Evolutionary conservation across 2,329 filamentous ascomycete genomes (phyloP).

Genomic region (Fusarium cicatricum): DNA sequence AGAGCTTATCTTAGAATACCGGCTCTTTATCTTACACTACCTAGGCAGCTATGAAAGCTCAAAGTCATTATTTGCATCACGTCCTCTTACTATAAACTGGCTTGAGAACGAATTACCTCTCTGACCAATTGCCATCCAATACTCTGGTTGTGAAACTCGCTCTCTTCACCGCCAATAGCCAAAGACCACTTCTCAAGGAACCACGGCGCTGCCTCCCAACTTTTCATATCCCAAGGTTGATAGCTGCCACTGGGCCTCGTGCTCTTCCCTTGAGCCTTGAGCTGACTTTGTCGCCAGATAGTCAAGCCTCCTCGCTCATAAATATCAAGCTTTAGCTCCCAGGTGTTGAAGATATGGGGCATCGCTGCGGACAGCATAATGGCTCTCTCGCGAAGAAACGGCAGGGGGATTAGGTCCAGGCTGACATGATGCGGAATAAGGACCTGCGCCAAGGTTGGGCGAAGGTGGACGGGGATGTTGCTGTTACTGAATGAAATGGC

Average conservation of each 20-base stretch:
- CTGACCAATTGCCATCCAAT: conserved; percentile 32
- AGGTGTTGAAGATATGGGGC: conserved; percentile 30
- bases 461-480: conserved; percentile 30
- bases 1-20: no score
- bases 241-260: background rate
- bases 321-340: conserved; percentile 42
- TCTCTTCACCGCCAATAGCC: conserved; percentile 29
- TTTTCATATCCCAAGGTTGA: conserved; percentile 41
- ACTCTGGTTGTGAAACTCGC: conserved; percentile 33
- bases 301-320: conserved; percentile 32
- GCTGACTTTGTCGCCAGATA: conserved; percentile 20
- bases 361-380: conserved; percentile 38
- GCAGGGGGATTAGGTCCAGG: conserved; percentile 40
- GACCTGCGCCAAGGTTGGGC: conserved; percentile 39
- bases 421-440: conserved; percentile 40
- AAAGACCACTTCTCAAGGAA: conserved; percentile 41
- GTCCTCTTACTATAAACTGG: background rate
- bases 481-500: background rate
- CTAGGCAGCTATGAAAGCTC: no score
- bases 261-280: background rate
- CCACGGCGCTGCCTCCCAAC: conserved; percentile 43
- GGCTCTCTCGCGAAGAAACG: conserved; percentile 36
- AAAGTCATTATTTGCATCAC: no score
- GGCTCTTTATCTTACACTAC: no score
- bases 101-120: conserved; percentile 14